Evolutionary conservation across 2,329 filamentous ascomycete genomes (phyloP).

Genomic region (Chrysosporium queenslandicum): DNA sequence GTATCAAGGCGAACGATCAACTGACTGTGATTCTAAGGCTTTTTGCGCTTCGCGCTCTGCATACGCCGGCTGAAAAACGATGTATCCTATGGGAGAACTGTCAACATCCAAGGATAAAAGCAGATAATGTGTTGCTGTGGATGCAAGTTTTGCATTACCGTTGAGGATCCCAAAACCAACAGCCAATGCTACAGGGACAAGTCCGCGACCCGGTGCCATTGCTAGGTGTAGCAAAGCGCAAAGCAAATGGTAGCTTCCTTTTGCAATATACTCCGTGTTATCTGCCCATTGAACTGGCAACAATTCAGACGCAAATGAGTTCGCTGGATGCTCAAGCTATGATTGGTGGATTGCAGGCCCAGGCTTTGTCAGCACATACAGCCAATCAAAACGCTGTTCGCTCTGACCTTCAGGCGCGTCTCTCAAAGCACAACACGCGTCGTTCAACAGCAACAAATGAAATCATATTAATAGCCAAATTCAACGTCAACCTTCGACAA

Average conservation of each 20-base stretch:
- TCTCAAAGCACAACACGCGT: too few species aligned
- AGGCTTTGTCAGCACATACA: too few species aligned
- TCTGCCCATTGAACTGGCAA: neutral
- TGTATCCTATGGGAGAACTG: slow-evolving; percentile 29
- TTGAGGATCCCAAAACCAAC: slow-evolving; percentile 34
- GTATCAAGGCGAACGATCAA: neutral
- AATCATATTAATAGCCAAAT: neutral
- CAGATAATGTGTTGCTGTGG: neutral
- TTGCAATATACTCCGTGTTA: neutral
- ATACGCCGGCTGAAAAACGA: slow-evolving; percentile 36
- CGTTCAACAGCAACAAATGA: too few species aligned
- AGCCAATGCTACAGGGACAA: slow-evolving; percentile 30
- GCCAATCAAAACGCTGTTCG: too few species aligned
- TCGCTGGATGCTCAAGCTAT: too few species aligned
- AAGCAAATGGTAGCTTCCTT: neutral
- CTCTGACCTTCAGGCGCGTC: too few species aligned
- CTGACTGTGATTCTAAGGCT: slow-evolving; percentile 1
- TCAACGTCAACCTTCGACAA: neutral
- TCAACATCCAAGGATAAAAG: neutral
- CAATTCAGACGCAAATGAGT: too few species aligned
- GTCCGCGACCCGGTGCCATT: slow-evolving; percentile 30
- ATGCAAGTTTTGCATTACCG: slow-evolving; percentile 22
- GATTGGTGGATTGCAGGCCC: too few species aligned
- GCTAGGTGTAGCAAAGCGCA: neutral
- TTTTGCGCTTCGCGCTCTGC: slow-evolving; percentile 30